These are phyloP conservation scores for Prunus mongolica DNA, from an alignment of 306 rosid species.

Conservation along the genomic window DNA sequence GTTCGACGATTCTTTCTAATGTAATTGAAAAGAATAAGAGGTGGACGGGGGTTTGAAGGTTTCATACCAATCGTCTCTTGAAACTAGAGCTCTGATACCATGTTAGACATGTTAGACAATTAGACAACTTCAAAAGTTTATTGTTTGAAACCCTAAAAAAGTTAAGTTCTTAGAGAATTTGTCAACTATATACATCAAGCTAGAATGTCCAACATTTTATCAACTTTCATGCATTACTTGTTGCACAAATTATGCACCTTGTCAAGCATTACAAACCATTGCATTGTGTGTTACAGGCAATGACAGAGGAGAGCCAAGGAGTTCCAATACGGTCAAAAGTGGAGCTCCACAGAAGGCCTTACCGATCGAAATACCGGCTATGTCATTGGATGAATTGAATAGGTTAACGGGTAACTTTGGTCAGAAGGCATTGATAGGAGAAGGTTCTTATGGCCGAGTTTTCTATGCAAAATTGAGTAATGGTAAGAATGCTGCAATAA, in stretches of 20 bases:
- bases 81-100: neutral
- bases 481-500: conserved; percentile 77
- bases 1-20: neutral
- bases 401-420: conserved; percentile 77
- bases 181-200: neutral
- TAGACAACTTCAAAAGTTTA: neutral
- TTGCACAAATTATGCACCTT: neutral
- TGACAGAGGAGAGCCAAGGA: conserved; percentile 83
- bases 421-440: conserved; percentile 75
- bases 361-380: conserved; percentile 73
- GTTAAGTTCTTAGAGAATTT: neutral
- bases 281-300: conserved; percentile 33
- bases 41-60: neutral
- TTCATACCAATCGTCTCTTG: neutral
- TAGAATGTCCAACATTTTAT: neutral
- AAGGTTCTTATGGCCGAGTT: conserved; percentile 96
- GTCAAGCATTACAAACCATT: neutral
- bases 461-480: conserved; percentile 56
- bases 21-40: neutral
- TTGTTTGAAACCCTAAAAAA: neutral
- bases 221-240: neutral
- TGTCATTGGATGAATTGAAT: conserved; percentile 68
- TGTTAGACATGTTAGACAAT: neutral
- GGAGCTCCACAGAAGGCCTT: conserved; percentile 73
- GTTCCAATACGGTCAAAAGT: conserved; percentile 43